phyloP scores from a whole-genome alignment of 176 grass and related monocot species.

The Aegilops longissima region DNA sequence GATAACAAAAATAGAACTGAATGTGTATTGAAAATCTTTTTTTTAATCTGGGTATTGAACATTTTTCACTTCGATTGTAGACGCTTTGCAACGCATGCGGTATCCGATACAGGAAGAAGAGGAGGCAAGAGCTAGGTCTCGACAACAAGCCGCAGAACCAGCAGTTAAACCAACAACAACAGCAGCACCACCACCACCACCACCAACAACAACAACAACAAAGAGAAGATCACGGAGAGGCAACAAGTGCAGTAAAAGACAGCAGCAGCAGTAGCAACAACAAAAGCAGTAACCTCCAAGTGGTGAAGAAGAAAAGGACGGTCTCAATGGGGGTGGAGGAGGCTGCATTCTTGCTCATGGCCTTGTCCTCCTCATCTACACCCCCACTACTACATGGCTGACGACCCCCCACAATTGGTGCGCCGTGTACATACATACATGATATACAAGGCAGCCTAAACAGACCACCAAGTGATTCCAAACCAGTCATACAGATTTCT shows the following conservation, averaged over 20 bases:
- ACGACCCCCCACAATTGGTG: slow-evolving; percentile 17
- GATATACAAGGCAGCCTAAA: slow-evolving; percentile 16
- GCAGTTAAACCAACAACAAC: background rate
- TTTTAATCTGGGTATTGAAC: background rate
- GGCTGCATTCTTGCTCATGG: slow-evolving; percentile 85
- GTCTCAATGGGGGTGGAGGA: slow-evolving; percentile 71
- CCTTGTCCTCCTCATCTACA: slow-evolving; percentile 73
- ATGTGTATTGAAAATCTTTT: background rate
- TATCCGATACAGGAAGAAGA: slow-evolving; percentile 93
- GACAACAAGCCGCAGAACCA: slow-evolving; percentile 28
- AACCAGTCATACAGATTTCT: slow-evolving; percentile 31
- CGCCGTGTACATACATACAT: slow-evolving; percentile 27
- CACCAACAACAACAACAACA: background rate
- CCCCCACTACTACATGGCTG: slow-evolving; percentile 49
- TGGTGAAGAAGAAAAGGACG: slow-evolving; percentile 72
- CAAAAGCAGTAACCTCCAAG: slow-evolving; percentile 34
- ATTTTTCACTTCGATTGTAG: slow-evolving; percentile 28
- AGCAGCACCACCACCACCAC: background rate
- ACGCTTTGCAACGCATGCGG: slow-evolving; percentile 94
- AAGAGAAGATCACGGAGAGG: slow-evolving; percentile 6
- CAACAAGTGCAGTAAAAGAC: slow-evolving; percentile 21
- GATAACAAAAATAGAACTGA: background rate
- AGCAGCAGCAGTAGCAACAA: background rate
- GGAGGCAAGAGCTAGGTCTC: slow-evolving; percentile 53
- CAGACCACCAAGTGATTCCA: slow-evolving; percentile 35